These are phyloP conservation scores for Colletotrichum kahawae DNA, from an alignment of 2,329 filamentous ascomycete genomes.

Conservation along the genomic window DNA sequence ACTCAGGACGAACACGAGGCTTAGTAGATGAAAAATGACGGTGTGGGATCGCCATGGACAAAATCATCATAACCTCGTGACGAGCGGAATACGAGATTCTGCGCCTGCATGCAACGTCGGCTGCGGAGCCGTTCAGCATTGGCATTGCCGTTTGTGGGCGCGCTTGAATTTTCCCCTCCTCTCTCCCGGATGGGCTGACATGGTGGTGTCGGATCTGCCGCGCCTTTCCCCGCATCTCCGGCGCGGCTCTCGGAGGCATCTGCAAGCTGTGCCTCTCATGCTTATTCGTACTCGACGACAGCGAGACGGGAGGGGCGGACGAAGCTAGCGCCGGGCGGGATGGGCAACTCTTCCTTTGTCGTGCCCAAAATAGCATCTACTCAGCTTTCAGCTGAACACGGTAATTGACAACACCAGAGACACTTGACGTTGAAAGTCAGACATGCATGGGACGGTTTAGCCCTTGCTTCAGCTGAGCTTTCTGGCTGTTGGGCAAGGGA, in stretches of 20 bases:
- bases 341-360: background rate
- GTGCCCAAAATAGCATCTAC: background rate
- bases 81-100: conserved; percentile 3
- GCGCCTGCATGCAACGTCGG: conserved; percentile 7
- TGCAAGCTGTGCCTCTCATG: background rate
- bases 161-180: background rate
- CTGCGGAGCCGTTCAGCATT: background rate
- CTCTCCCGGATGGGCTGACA: background rate
- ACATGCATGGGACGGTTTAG: background rate
- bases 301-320: background rate
- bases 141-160: background rate
- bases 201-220: background rate
- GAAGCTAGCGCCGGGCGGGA: background rate
- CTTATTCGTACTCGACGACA: background rate
- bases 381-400: background rate
- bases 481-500: background rate
- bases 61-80: background rate
- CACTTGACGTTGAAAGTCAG: background rate
- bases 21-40: background rate
- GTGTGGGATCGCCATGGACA: background rate
- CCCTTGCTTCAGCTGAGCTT: background rate
- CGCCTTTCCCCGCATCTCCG: conserved; percentile 7
- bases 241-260: background rate
- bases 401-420: background rate
- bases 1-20: background rate